Base-by-base conservation (phyloP, 1,139 yeast species). In the Zygosaccharomyces sapae region DNA sequence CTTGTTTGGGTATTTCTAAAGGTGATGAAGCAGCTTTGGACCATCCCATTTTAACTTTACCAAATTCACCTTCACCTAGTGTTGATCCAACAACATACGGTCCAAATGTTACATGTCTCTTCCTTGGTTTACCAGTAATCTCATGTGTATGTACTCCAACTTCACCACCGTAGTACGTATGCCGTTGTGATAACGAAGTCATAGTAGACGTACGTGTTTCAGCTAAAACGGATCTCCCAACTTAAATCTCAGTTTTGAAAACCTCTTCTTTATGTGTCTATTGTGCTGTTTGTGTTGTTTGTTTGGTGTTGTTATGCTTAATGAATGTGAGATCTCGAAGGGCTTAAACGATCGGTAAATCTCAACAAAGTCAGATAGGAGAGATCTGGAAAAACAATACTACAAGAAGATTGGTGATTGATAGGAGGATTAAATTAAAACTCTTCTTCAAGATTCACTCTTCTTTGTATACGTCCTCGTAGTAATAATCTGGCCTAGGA, bases 41-140 rank as follows among this genome's bases (percentile, higher is more conserved):
- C 96, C 97, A 90, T 16, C 97, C 97, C 8, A 92, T 73, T 66
- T 90, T 92, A 52, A 92, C 98, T 68, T 90, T 90, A 49, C 97
- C 98, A 66, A 92, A 92, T 65, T 92, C 97, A 34, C 98, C 98
- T 70, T 90, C 96, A 29, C 98, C 98, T 10, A 92, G 71, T 1
- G 97, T 90, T 16, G 95, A 82, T 2, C 97, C 97, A 8, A 92
- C 74, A 20, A 86, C 77, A 62, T 89, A 92, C 31, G 86, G 82
- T 29, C 97, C 97, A 64, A 92, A 89, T 39, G 59, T 55, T 6
- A 57, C 56, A 90, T 73, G 48, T 80, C 83, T 58, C 57, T 67
- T 47, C 31, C 41, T 54, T 22, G 38, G 45, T 35, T 44, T 44
- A 7, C 33, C 35, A 34, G 45, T 43, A 31, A 46, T 36, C 33